Evolutionary conservation across 768 basidiomycete genomes (phyloP).

Genomic region (Mycena amicta): DNA sequence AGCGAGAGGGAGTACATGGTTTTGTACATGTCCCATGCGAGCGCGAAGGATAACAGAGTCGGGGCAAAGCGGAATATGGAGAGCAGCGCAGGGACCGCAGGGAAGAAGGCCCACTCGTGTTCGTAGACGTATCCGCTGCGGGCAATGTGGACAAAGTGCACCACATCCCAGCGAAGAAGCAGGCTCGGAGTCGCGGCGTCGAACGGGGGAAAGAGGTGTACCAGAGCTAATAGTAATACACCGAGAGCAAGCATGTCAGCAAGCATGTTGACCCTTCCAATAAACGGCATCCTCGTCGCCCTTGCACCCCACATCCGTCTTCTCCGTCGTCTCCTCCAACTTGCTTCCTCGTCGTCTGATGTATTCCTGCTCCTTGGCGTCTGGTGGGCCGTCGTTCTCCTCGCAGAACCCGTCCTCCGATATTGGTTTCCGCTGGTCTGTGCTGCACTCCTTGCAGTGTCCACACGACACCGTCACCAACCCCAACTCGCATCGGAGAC

Average conservation of each 20-base stretch:
- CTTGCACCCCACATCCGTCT: conserved; percentile 57
- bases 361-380: conserved; percentile 64
- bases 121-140: conserved; percentile 62
- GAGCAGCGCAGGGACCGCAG: conserved; percentile 58
- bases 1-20: conserved; percentile 63
- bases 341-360: conserved; percentile 56
- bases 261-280: conserved; percentile 14
- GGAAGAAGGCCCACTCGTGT: conserved; percentile 87
- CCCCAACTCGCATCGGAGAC: conserved; percentile 53
- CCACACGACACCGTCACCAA: conserved; percentile 16
- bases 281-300: conserved; percentile 57
- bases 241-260: conserved; percentile 21
- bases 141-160: conserved; percentile 80
- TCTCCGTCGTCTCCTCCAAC: conserved; percentile 45
- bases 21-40: conserved; percentile 44
- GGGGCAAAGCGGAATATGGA: conserved; percentile 32
- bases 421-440: conserved; percentile 59
- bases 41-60: conserved; percentile 33
- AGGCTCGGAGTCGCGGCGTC: conserved; percentile 29
- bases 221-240: background rate
- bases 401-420: conserved; percentile 51
- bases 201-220: conserved; percentile 26
- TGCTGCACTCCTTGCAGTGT: conserved; percentile 34
- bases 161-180: conserved; percentile 82
- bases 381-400: conserved; percentile 82